Evolutionary conservation across 1,284 basidiomycete species (phyloP), one percentile per base, ranked within the genome.

Genomic region (Boletus smithii): DNA sequence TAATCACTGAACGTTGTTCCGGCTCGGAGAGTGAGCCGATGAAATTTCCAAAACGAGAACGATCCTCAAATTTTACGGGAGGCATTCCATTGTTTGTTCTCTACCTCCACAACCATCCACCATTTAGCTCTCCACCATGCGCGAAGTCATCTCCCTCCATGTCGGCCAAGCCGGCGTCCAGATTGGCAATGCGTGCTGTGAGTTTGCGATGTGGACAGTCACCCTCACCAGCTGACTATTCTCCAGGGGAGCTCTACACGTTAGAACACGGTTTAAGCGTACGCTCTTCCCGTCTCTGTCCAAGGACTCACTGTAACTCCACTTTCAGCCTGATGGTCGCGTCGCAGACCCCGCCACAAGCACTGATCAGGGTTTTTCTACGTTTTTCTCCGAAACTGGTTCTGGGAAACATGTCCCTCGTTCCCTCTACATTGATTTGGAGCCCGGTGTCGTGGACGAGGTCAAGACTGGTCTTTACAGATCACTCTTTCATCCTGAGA

Each of bases 401-500:
- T 83, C 87, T 49, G 93, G 94, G 60, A 97, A 99, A 79, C 88
- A 97, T 73, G 97, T 99, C 43, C 97, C 97, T 43, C 87, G 97
- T 59, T 97, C 95, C 48, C 84, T 99, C 63, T 99, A 99, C 75
- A 86, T 95, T 62, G 95, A 97, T 73, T 79, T 97, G 55, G 95
- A 97, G 73, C 95, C 95, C 48, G 91, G 94, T 66, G 95, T 86
- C 55, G 88, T 98, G 66, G 95, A 98, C 66, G 94, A 95, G 65
- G 94, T 99, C 67, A 91, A 92, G 73, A 91, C 85, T 47, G 97
- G 97, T 58, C 84, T 86, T 49, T 99, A 97, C 77, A 83, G 91
- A 66, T 85, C 84, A 54, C 84, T 99, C 43, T 99, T 99, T 81
- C 97, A 99, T 75, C 97, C 97, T 10, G 97, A 99, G 79, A 97